phyloP scores from a whole-genome alignment of 345 rosid genomes.

The Boechera divaricarpa region DNA sequence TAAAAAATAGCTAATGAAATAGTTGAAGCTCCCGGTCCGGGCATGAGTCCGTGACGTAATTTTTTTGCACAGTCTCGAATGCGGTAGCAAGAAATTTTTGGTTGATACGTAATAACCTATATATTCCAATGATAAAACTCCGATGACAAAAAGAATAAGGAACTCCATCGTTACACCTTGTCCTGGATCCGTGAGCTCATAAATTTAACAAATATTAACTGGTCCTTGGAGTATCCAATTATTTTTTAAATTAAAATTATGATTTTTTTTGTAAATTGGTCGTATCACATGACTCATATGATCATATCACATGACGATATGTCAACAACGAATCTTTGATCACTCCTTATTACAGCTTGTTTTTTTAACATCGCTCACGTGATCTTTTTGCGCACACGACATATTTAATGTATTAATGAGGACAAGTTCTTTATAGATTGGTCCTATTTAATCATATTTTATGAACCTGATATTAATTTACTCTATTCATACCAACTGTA shows the following conservation, averaged over 20 bases:
- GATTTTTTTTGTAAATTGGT: conserved; percentile 6
- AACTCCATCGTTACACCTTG: background rate
- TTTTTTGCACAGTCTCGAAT: too few relatives aligned
- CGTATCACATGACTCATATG: conserved; percentile 39
- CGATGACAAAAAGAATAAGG: background rate
- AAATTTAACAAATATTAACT: conserved; percentile 9
- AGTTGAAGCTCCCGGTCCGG: background rate
- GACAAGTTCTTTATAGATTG: conserved; percentile 28
- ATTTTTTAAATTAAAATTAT: conserved; percentile 15
- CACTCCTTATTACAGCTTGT: conserved; percentile 26
- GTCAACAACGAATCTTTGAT: conserved; percentile 38
- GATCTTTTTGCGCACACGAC: conserved; percentile 21
- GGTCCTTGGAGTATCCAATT: conserved; percentile 14
- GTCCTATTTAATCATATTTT: conserved; percentile 9
- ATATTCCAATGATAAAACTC: background rate
- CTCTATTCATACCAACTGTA: conserved; percentile 16
- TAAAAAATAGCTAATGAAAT: background rate
- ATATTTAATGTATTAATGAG: conserved; percentile 18
- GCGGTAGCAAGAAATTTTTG: too few relatives aligned
- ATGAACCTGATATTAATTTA: background rate
- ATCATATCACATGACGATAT: conserved; percentile 37
- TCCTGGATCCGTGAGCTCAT: conserved; percentile 21
- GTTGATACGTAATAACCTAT: too few relatives aligned
- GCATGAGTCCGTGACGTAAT: background rate
- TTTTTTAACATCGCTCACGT: conserved; percentile 31